Evolutionary conservation across 2,329 filamentous ascomycete species (phyloP).

Genomic region (Neofusicoccum laricinum): DNA sequence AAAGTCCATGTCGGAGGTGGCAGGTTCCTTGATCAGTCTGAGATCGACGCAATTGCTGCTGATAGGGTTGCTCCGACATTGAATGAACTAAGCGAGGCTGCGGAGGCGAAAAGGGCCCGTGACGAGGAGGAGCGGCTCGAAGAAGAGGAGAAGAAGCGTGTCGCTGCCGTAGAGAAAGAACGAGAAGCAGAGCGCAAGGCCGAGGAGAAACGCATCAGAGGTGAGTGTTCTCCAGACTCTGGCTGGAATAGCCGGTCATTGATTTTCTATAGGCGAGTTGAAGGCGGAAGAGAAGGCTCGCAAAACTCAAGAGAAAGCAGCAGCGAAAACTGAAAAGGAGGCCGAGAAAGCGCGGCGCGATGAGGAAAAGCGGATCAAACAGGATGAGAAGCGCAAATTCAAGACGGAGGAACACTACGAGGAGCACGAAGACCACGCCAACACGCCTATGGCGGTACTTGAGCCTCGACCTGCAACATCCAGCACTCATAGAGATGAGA

Average conservation of each 20-base stretch:
- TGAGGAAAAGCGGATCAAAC: constrained; percentile 50
- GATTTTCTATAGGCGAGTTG: constrained; percentile 49
- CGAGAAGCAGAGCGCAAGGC: constrained; percentile 44
- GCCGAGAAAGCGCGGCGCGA: constrained; percentile 49
- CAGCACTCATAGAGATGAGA: constrained; percentile 6
- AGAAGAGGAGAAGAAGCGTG: constrained; percentile 62
- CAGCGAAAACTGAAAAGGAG: constrained; percentile 36
- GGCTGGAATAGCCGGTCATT: constrained; percentile 13
- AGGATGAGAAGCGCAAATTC: constrained; percentile 55
- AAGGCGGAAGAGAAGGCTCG: constrained; percentile 47
- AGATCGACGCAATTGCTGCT: constrained; percentile 76
- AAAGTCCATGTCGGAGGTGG: constrained; percentile 73
- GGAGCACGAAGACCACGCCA: constrained; percentile 6
- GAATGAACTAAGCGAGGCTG: constrained; percentile 78
- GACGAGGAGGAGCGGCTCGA: constrained; percentile 63
- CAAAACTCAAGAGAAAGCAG: constrained; percentile 51
- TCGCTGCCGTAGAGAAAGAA: constrained; percentile 56
- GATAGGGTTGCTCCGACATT: constrained; percentile 77
- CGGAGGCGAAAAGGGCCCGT: constrained; percentile 67
- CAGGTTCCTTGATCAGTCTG: constrained; percentile 72
- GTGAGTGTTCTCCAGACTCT: constrained; percentile 44
- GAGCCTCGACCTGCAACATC: constrained; percentile 6
- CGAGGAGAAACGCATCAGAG: constrained; percentile 50
- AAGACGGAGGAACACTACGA: constrained; percentile 23
- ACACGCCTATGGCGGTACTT: background rate